A percentile compares a stretch with the other conserved stretches of the same genome.
Conservation (phyloP, 1,284 basidiomycete species). For the Ganoderma leucocontextum region DNA sequence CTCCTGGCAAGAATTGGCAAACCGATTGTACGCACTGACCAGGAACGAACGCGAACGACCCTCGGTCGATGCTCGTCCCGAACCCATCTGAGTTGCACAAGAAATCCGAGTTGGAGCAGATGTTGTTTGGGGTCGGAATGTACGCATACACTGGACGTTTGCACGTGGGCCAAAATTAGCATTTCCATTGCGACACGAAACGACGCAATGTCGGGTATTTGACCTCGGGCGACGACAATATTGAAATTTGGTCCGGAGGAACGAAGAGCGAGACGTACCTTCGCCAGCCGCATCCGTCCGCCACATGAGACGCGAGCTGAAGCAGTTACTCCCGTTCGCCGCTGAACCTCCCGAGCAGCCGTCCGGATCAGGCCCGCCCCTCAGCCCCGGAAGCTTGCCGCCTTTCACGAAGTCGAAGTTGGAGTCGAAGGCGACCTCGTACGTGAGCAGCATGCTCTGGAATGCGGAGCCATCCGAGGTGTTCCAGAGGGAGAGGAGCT, state of each 20-base stretch:
- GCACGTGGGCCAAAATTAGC: constrained; percentile 5
- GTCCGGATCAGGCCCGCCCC: constrained; percentile 49
- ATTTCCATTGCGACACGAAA: background rate
- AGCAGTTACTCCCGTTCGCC: constrained; percentile 52
- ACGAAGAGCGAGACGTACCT: constrained; percentile 40
- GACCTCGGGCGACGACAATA: background rate
- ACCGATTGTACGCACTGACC: constrained; percentile 56
- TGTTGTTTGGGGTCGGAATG: constrained; percentile 36
- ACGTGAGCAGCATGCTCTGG: constrained; percentile 70
- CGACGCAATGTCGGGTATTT: background rate
- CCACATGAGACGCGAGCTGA: constrained; percentile 58
- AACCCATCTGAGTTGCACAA: constrained; percentile 51
- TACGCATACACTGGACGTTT: constrained; percentile 47
- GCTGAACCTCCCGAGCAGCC: constrained; percentile 52
- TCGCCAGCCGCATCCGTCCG: constrained; percentile 50
- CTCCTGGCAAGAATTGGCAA: background rate
- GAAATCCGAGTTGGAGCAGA: constrained; percentile 38
- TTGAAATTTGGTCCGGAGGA: background rate
- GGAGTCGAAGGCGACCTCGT: constrained; percentile 74
- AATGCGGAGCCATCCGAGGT: constrained; percentile 60
- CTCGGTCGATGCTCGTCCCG: constrained; percentile 52
- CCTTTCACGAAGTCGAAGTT: constrained; percentile 59
- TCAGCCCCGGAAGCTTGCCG: constrained; percentile 56
- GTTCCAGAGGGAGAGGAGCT: constrained; percentile 75
- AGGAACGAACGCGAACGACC: constrained; percentile 48